Evolutionary conservation across 2,329 filamentous ascomycete species (phyloP), one percentile per base, ranked within the genome.

Genomic region (Neonectria punicea): DNA sequence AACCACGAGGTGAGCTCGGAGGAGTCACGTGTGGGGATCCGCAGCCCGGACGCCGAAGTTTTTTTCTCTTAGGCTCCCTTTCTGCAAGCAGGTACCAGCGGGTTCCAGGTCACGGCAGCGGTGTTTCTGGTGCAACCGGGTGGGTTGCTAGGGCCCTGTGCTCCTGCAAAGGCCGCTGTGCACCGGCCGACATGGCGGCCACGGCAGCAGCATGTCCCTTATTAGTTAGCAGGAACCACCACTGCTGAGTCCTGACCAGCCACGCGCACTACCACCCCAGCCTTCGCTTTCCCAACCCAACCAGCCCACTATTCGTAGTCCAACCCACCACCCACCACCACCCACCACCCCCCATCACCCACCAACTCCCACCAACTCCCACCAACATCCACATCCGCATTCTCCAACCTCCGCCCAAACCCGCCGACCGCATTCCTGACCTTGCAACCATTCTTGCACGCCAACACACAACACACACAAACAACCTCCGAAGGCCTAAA

Each of bases 191-290:
- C 25, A n/a, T 36, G 58, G 60, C 44, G 44, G 55, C 51, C 53
- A 53, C 60, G n/a, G 39, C 39, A 41, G 39, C n/a, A 41, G 47
- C 63, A 63, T 41, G 62, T 68, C 68, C 71, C 67, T 70, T 70
- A 70, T 53, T 58, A 73, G 68, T 66, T 73, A 74, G 72, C 60
- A 65, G 71, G 68, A 66, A 67, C 67, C 64, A 63, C 70, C 66
- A 69, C 72, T 16, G 6, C 34, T 36, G 13, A 36, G 34, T 16
- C 34, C 34, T 36, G 13, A 36, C 34, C 74, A 76, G 74, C 74
- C 74, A 75, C 74, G 68, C 70, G 66, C 70, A 58, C 66, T 58
- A 67, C 55, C 61, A 67, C 72, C 74, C 74, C 74, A 76, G 74
- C 74, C 74, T 76, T 74, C 64, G 69, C 62, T 70, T 71, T 75